Evolutionary conservation across 805 yeast species (phyloP).

Genomic region (Schwanniomyces polymorphus): DNA sequence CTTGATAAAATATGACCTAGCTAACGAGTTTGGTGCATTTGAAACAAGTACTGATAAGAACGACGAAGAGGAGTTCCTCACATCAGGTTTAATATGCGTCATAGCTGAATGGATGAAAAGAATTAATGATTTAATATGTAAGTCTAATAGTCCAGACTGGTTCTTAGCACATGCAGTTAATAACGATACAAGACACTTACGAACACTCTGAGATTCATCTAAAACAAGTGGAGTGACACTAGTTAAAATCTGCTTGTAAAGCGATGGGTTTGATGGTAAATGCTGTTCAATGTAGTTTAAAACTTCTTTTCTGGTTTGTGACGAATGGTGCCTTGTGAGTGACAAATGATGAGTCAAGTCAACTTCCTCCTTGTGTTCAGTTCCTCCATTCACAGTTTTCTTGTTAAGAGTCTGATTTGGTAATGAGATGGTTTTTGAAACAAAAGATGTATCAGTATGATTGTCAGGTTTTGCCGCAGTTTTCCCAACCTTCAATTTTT

Average conservation of each 20-base stretch:
- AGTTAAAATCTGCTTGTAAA: conserved; percentile 56
- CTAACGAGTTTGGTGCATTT: conserved; percentile 53
- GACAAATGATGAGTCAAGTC: conserved; percentile 64
- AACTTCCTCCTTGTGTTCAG: conserved; percentile 26
- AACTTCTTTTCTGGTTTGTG: conserved; percentile 71
- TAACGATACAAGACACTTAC: conserved; percentile 53
- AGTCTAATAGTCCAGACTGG: conserved; percentile 55
- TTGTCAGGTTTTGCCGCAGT: conserved; percentile 67
- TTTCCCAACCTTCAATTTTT: conserved; percentile 88
- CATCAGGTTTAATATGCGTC: conserved; percentile 83
- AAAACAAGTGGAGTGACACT: conserved; percentile 61
- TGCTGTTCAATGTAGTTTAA: conserved; percentile 51
- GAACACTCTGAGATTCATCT: conserved; percentile 67
- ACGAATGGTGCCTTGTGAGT: conserved; percentile 71
- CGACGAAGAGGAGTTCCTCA: conserved; percentile 73
- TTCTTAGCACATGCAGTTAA: conserved; percentile 46
- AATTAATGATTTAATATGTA: conserved; percentile 61
- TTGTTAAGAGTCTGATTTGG: conserved; percentile 43
- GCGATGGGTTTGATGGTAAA: conserved; percentile 52
- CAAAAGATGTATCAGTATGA: conserved; percentile 83
- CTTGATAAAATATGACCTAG: conserved; percentile 66
- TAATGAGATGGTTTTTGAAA: conserved; percentile 57
- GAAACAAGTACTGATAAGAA: conserved; percentile 63
- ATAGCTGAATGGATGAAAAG: conserved; percentile 84
- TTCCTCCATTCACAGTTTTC: conserved; percentile 9